Evolutionary conservation across 2,329 filamentous ascomycete species (phyloP).

Genomic region (Paracoccidioides lutzii): DNA sequence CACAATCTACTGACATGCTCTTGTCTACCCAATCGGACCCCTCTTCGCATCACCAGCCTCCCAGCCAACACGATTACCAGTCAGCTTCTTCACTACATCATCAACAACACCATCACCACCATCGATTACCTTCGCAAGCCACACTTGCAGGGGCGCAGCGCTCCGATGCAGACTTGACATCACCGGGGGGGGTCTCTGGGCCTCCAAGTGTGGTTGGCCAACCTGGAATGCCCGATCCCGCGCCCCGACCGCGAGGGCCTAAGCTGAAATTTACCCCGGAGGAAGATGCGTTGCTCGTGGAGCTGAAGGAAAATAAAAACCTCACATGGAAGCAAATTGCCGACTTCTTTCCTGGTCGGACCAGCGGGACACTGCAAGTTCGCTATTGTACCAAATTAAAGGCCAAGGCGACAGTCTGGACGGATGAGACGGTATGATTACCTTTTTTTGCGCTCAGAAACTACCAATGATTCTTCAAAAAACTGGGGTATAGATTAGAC

Average conservation of each 20-base stretch:
- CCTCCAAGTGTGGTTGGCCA: slow-evolving; percentile 78
- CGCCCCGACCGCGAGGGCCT: slow-evolving; percentile 65
- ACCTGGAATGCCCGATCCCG: slow-evolving; percentile 74
- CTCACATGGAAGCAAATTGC: slow-evolving; percentile 96
- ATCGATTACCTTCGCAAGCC: slow-evolving; percentile 61
- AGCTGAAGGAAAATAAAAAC: slow-evolving; percentile 88
- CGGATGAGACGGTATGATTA: slow-evolving; percentile 64
- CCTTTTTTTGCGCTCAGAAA: slow-evolving; percentile 2
- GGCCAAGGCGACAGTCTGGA: slow-evolving; percentile 87
- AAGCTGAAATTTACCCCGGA: slow-evolving; percentile 91
- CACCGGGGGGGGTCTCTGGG: slow-evolving; percentile 39
- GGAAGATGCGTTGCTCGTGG: slow-evolving; percentile 75
- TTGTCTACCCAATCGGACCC: slow-evolving; percentile 22
- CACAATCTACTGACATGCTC: slow-evolving; percentile 25
- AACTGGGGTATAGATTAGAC: neutral
- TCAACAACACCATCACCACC: slow-evolving; percentile 61
- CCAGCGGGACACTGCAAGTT: slow-evolving; percentile 81
- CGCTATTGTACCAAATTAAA: slow-evolving; percentile 92
- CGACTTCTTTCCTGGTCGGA: slow-evolving; percentile 85
- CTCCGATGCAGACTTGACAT: slow-evolving; percentile 40
- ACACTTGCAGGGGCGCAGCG: slow-evolving; percentile 54
- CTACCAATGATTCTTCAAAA: neutral
- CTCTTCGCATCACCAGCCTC: slow-evolving; percentile 18
- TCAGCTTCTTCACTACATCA: slow-evolving; percentile 32
- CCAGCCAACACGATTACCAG: slow-evolving; percentile 20